phyloP scores from a whole-genome alignment of 192 early-diverging fungal species.

The Coemansia erecta region DNA sequence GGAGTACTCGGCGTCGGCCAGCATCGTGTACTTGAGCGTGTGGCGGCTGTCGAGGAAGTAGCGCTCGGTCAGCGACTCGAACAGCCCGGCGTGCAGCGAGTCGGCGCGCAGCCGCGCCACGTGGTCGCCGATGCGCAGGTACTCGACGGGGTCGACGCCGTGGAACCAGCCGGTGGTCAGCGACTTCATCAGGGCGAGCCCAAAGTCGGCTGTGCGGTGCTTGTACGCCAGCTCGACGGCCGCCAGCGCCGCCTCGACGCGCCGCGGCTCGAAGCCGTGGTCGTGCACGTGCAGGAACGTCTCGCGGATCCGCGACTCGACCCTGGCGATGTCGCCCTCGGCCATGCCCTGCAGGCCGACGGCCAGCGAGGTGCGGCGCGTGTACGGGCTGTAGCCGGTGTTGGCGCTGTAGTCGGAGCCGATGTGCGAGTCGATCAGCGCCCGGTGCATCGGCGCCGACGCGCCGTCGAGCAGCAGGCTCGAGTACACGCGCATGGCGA shows the following conservation, averaged over 20 bases:
- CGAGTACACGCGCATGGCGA: constrained; percentile 76
- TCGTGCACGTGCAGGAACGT: constrained; percentile 66
- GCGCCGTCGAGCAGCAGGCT: constrained; percentile 83
- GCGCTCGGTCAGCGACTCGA: constrained; percentile 68
- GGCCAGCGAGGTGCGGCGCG: constrained; percentile 61
- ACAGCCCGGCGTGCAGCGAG: constrained; percentile 60
- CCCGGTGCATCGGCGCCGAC: constrained; percentile 90
- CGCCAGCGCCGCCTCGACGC: constrained; percentile 83
- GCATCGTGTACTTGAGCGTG: constrained; percentile 79
- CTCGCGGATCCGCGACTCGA: constrained; percentile 67
- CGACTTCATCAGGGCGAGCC: constrained; percentile 74
- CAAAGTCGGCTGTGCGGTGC: constrained; percentile 88
- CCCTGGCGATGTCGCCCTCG: constrained; percentile 57
- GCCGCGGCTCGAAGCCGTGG: constrained; percentile 75
- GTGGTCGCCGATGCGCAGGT: constrained; percentile 76
- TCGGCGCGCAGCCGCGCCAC: constrained; percentile 69
- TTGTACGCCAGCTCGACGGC: constrained; percentile 86
- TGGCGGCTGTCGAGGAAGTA: constrained; percentile 82
- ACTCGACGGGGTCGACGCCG: constrained; percentile 78
- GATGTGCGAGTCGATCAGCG: constrained; percentile 85
- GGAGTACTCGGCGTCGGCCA: constrained; percentile 67
- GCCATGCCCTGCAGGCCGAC: constrained; percentile 88
- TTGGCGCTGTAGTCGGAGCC: constrained; percentile 87
- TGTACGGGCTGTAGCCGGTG: constrained; percentile 81
- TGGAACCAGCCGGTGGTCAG: constrained; percentile 85